Percentiles rank a stretch among this genome's conserved stretches.
phyloP scores from a whole-genome alignment of 2,329 filamentous ascomycete genomes.

The Claviceps sp. region DNA sequence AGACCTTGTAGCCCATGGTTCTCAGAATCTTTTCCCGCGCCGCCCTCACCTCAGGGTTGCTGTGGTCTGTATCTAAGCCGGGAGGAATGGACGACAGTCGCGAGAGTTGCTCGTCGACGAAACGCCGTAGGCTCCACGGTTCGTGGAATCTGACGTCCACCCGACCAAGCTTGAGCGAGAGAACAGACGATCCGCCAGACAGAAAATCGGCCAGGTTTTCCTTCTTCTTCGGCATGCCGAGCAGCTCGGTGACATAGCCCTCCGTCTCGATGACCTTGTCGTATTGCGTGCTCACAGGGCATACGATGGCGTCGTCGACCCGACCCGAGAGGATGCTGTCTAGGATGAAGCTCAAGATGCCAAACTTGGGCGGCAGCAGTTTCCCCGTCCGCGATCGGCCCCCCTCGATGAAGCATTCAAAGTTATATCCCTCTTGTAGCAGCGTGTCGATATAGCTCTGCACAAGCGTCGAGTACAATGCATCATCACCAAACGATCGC shows the following conservation, averaged over 20 bases:
- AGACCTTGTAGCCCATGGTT: constrained; percentile 80
- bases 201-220: constrained; percentile 86
- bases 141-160: constrained; percentile 95
- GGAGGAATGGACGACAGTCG: constrained; percentile 31
- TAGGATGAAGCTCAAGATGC: constrained; percentile 81
- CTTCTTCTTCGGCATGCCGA: constrained; percentile 89
- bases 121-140: constrained; percentile 79
- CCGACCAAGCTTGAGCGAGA: constrained; percentile 77
- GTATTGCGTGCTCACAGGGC: constrained; percentile 93
- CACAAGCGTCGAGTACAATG: constrained; percentile 81
- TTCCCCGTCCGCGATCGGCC: constrained; percentile 89
- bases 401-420: constrained; percentile 96
- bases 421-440: constrained; percentile 79
- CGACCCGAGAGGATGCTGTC: constrained; percentile 81
- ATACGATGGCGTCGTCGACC: constrained; percentile 83
- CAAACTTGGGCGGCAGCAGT: constrained; percentile 85
- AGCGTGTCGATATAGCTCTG: constrained; percentile 92
- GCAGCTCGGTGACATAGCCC: constrained; percentile 85
- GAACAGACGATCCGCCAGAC: constrained; percentile 68
- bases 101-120: constrained; percentile 63
- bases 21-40: constrained; percentile 62
- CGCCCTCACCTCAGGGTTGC: constrained; percentile 33
- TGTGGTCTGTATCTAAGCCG: constrained; percentile 30
- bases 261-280: constrained; percentile 98
- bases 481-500: constrained; percentile 81